Evolutionary conservation across 306 rosid species (phyloP).

Genomic region (Cucurbita ficifolia): DNA sequence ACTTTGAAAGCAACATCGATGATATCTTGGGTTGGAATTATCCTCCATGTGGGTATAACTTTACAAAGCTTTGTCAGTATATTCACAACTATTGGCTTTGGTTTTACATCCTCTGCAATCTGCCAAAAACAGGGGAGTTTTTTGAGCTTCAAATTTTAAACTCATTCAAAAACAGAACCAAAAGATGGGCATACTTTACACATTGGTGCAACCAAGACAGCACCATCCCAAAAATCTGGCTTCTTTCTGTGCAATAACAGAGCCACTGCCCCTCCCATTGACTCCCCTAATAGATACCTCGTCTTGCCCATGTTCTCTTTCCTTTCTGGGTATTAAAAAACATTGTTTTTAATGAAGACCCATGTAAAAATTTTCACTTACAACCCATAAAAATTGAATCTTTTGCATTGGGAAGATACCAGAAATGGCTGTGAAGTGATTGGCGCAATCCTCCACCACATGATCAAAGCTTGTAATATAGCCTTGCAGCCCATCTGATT

Average conservation of each 20-base stretch:
- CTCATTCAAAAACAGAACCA: not conserved
- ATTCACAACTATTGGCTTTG: conserved; percentile 14
- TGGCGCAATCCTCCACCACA: conserved; percentile 41
- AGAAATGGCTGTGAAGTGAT: conserved; percentile 37
- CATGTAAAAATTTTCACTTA: not conserved
- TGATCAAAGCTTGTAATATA: conserved; percentile 34
- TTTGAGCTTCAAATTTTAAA: not conserved
- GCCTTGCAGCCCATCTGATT: conserved; percentile 62
- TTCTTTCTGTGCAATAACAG: conserved; percentile 51
- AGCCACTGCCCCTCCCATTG: conserved; percentile 92
- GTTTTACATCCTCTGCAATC: conserved; percentile 68
- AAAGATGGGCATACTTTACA: conserved; percentile 45
- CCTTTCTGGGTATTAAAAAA: conserved; percentile 24
- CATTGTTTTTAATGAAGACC: not conserved
- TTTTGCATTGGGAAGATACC: conserved; percentile 21
- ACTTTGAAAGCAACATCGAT: conserved; percentile 53
- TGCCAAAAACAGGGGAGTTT: conserved; percentile 15
- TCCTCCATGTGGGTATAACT: conserved; percentile 56
- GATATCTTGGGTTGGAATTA: conserved; percentile 55
- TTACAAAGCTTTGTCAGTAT: conserved; percentile 35
- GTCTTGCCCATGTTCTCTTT: conserved; percentile 36
- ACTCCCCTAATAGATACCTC: conserved; percentile 74
- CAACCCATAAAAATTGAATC: not conserved
- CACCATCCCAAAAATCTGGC: conserved; percentile 81
- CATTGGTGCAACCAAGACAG: conserved; percentile 87